phyloP scores from a whole-genome alignment of 208 protist species.

The Trypanosomatidae sp. region DNA sequence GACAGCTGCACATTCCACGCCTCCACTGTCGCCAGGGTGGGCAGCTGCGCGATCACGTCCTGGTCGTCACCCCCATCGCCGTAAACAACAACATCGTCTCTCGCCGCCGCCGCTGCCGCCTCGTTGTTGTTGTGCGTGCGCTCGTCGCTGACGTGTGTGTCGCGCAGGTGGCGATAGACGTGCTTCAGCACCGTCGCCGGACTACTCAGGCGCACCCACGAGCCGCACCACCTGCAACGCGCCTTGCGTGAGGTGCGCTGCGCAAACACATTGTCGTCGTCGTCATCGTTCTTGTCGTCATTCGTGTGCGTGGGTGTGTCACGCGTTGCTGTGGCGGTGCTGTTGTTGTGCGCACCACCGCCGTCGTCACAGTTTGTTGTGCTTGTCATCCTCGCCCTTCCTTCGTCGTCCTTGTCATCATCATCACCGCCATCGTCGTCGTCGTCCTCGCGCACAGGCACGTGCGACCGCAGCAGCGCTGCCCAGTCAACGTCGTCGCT shows the following conservation, averaged over 20 bases:
- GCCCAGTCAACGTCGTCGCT: slow-evolving; percentile 25
- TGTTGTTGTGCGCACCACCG: neutral
- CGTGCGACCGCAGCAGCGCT: slow-evolving; percentile 27
- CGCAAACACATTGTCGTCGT: neutral
- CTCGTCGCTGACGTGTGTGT: no score
- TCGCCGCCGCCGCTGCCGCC: neutral
- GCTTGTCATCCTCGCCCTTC: no score
- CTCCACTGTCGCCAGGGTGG: slow-evolving; percentile 9
- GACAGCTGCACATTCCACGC: slow-evolving; percentile 30
- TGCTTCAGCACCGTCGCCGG: slow-evolving; percentile 24
- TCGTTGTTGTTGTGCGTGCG: no score
- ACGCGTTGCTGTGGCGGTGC: no score
- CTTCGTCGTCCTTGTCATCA: no score
- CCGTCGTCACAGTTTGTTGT: neutral
- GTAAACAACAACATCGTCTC: neutral
- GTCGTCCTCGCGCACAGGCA: slow-evolving; percentile 6
- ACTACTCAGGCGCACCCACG: slow-evolving; percentile 21
- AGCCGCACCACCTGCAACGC: slow-evolving; percentile 30
- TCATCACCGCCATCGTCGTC: no score
- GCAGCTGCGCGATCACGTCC: slow-evolving; percentile 1
- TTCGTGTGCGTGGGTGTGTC: neutral
- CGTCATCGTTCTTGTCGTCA: neutral
- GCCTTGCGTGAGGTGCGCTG: slow-evolving; percentile 11
- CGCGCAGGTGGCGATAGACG: slow-evolving; percentile 17
- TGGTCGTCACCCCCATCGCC: neutral